These are phyloP conservation scores for Dichotomocladium elegans DNA, from an alignment of 371 early-diverging fungal genomes.

Conservation along the genomic window DNA sequence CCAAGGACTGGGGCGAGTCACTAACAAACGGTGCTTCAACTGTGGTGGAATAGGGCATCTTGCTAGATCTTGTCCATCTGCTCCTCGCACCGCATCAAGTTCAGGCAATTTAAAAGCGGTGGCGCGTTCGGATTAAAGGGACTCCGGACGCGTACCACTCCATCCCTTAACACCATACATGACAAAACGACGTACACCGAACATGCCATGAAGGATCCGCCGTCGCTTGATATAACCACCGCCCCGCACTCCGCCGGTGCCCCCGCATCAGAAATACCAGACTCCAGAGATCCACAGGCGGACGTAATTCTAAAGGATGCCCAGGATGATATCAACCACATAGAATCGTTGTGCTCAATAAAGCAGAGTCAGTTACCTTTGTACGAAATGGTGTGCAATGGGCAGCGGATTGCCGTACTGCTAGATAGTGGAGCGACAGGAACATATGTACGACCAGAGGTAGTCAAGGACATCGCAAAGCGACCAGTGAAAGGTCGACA, in stretches of 20 bases:
- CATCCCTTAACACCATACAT: constrained; percentile 1
- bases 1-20: background rate
- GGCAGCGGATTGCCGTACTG: background rate
- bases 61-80: background rate
- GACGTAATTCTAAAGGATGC: background rate
- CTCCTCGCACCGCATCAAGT: background rate
- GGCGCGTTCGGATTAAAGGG: too few relatives aligned
- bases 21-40: background rate
- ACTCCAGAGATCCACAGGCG: background rate
- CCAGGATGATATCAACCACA: background rate
- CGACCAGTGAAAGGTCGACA: background rate
- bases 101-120: too few relatives aligned
- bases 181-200: too few relatives aligned
- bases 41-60: background rate
- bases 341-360: background rate
- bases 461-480: background rate
- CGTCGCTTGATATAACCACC: too few relatives aligned
- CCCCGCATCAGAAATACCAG: background rate
- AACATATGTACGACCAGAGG: background rate
- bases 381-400: background rate
- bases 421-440: too few relatives aligned
- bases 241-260: background rate
- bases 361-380: background rate
- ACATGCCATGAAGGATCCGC: background rate
- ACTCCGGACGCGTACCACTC: too few relatives aligned